Percentiles rank a stretch among this genome's conserved stretches.
Conservation (phyloP, 2,329 filamentous ascomycete species). For the Fusarium nurragi region DNA sequence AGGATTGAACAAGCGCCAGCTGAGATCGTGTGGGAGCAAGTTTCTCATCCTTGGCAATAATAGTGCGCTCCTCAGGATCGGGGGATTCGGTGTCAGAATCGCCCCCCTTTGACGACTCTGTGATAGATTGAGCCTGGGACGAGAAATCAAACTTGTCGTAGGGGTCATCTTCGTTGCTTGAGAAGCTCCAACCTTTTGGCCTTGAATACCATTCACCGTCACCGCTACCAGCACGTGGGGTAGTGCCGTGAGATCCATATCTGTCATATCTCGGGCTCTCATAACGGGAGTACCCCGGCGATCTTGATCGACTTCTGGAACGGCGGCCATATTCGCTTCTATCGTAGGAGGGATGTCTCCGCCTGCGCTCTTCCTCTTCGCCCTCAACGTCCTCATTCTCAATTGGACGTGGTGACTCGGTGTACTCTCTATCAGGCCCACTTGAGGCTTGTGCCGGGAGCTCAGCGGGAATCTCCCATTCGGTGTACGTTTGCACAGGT, state of each 20-base stretch:
- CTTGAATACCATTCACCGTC: conserved; percentile 9
- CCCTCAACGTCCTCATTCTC: conserved; percentile 21
- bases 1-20: conserved; percentile 46
- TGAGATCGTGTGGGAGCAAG: conserved; percentile 17
- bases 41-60: conserved; percentile 24
- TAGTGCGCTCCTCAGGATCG: conserved; percentile 39
- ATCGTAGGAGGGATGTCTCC: neutral
- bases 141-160: conserved; percentile 46
- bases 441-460: neutral
- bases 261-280: neutral
- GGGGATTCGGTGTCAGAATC: conserved; percentile 47
- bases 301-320: conserved; percentile 19
- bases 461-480: neutral
- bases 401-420: conserved; percentile 33
- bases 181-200: conserved; percentile 21
- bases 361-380: neutral
- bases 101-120: conserved; percentile 39
- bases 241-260: conserved; percentile 6
- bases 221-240: neutral
- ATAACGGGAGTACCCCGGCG: conserved; percentile 4
- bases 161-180: conserved; percentile 44
- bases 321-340: neutral
- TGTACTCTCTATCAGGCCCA: conserved; percentile 8
- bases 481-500: neutral
- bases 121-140: conserved; percentile 28